These are phyloP conservation scores for Pseudogymnoascus sp. DNA, from an alignment of 2,329 filamentous ascomycete species.

Conservation along the genomic window DNA sequence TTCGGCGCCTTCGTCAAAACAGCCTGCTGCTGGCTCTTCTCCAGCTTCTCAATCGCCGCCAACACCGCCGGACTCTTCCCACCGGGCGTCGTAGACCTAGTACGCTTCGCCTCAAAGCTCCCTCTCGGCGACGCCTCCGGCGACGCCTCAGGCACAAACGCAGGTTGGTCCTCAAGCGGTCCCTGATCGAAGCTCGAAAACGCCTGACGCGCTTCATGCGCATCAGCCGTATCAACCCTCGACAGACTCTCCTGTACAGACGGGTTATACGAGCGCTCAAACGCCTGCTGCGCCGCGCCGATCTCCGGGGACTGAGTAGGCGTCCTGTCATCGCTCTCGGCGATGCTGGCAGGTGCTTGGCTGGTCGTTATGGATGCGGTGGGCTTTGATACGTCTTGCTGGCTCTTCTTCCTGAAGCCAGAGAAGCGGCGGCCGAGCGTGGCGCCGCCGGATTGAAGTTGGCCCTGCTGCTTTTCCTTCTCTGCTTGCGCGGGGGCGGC, in stretches of 20 bases:
- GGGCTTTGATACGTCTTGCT: constrained; percentile 9
- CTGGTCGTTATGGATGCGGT: constrained; percentile 15
- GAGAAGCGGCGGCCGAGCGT: constrained; percentile 33
- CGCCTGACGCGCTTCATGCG: constrained; percentile 50
- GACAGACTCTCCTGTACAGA: constrained; percentile 44
- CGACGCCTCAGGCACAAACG: constrained; percentile 55
- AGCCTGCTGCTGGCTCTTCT: constrained; percentile 21
- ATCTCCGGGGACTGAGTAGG: constrained; percentile 22
- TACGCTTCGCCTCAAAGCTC: constrained; percentile 25
- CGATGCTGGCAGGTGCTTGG: constrained; percentile 22
- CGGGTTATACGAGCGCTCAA: constrained; percentile 34
- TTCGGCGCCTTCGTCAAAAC: not conserved
- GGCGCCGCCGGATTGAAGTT: constrained; percentile 22
- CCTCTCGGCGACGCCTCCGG: constrained; percentile 30
- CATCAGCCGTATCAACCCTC: constrained; percentile 51
- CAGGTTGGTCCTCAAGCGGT: constrained; percentile 76
- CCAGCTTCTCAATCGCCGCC: constrained; percentile 29
- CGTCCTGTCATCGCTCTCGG: constrained; percentile 22
- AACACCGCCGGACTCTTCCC: constrained; percentile 16
- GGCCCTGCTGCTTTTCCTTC: constrained; percentile 34
- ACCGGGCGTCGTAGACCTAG: not conserved
- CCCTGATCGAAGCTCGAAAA: constrained; percentile 76
- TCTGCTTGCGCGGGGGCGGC: constrained; percentile 45
- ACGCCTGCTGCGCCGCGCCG: constrained; percentile 25
- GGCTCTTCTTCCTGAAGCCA: constrained; percentile 32